Evolutionary conservation across 441 rosid species (phyloP).

Genomic region (Brassica hybrid): DNA sequence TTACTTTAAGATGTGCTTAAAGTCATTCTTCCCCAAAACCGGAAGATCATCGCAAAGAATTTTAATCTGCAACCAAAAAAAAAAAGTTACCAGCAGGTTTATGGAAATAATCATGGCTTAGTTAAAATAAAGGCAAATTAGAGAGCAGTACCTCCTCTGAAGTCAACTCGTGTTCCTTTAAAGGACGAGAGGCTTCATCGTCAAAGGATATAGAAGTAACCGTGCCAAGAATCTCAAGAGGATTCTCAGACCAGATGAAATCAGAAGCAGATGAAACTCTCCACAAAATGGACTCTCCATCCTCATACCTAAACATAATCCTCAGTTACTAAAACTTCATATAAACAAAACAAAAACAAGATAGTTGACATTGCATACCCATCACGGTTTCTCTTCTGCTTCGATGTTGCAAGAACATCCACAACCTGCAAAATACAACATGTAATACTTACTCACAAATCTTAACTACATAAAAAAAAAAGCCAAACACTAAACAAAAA

Average conservation of each 20-base stretch:
- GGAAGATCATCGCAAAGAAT: constrained; percentile 86
- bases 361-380: constrained; percentile 60
- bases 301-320: constrained; percentile 62
- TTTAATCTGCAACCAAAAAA: constrained; percentile 58
- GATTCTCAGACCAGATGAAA: constrained; percentile 77
- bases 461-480: not conserved
- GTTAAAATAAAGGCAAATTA: constrained; percentile 17
- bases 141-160: constrained; percentile 72
- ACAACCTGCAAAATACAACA: constrained; percentile 51
- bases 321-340: not conserved
- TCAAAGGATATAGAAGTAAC: constrained; percentile 77
- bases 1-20: constrained; percentile 89
- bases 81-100: constrained; percentile 1
- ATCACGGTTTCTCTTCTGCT: constrained; percentile 81
- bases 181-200: constrained; percentile 59
- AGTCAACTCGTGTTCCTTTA: constrained; percentile 63
- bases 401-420: constrained; percentile 74
- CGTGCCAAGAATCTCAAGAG: constrained; percentile 92
- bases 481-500: too few species aligned
- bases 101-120: not conserved
- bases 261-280: constrained; percentile 77
- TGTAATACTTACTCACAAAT: not conserved
- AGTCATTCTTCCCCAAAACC: constrained; percentile 93
- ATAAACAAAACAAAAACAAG: not conserved
- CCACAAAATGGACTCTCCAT: constrained; percentile 70